A percentile compares a stretch with the other conserved stretches of the same genome.
Conservation (phyloP, 805 yeast species). For the Kodamaea fukazawae region DNA sequence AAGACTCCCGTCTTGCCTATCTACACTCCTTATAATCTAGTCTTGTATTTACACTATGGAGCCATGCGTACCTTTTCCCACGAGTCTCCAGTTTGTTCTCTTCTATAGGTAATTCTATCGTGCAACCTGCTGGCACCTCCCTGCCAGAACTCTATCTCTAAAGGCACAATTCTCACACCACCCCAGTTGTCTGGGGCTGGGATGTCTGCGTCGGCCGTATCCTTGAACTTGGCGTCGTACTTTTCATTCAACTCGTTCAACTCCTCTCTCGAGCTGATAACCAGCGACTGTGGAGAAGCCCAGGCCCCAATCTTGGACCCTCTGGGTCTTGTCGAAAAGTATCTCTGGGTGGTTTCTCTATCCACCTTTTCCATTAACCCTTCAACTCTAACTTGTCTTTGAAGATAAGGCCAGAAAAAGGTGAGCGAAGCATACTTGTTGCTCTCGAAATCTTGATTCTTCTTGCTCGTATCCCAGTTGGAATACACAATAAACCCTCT, state of each 20-base stretch:
- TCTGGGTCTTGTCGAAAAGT: constrained; percentile 84
- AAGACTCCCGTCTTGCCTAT: too few relatives aligned
- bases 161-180: constrained; percentile 82
- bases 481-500: constrained; percentile 85
- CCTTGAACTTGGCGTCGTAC: constrained; percentile 57
- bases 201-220: constrained; percentile 57
- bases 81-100: constrained; percentile 45
- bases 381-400: constrained; percentile 92
- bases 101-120: constrained; percentile 74
- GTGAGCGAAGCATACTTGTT: constrained; percentile 82
- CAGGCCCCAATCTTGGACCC: constrained; percentile 95
- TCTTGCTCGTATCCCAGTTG: constrained; percentile 87
- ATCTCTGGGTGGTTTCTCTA: constrained; percentile 69
- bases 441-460: constrained; percentile 63
- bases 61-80: constrained; percentile 74
- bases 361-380: constrained; percentile 75
- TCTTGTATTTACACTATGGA: constrained; percentile 41
- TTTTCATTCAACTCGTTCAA: constrained; percentile 52
- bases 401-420: constrained; percentile 88
- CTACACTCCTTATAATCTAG: not conserved
- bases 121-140: constrained; percentile 88
- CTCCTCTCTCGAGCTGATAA: constrained; percentile 55
- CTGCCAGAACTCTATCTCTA: constrained; percentile 96
- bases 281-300: constrained; percentile 86
- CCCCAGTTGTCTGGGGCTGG: constrained; percentile 98